A percentile compares a stretch with the other conserved stretches of the same genome.
phyloP scores from a whole-genome alignment of 371 early-diverging fungal species.

The Lichtheimia ramosa region DNA sequence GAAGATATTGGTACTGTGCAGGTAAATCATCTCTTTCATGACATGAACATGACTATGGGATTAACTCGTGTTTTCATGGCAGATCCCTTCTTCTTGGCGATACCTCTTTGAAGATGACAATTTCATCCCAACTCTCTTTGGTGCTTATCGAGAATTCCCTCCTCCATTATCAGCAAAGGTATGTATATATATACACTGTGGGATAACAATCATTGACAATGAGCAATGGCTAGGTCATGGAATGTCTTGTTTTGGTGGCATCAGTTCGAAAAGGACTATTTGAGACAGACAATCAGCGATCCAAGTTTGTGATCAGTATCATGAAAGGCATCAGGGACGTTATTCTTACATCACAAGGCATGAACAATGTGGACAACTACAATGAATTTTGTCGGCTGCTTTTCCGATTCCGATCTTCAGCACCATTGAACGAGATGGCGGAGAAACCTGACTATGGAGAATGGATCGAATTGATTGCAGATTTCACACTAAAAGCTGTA shows the following conservation, averaged over 20 bases:
- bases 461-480: constrained; percentile 73
- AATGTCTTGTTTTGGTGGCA: constrained; percentile 77
- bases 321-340: constrained; percentile 72
- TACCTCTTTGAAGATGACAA: constrained; percentile 63
- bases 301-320: constrained; percentile 65
- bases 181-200: constrained; percentile 1
- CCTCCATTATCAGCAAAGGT: constrained; percentile 50
- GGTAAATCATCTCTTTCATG: constrained; percentile 42
- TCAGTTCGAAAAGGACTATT: constrained; percentile 85
- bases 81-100: constrained; percentile 78
- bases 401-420: constrained; percentile 80
- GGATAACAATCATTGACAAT: neutral
- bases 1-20: constrained; percentile 84
- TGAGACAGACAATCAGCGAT: constrained; percentile 64
- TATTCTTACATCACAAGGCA: constrained; percentile 57
- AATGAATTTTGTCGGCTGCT: constrained; percentile 86
- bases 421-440: constrained; percentile 75
- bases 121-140: constrained; percentile 69
- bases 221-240: constrained; percentile 66
- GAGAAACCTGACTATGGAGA: constrained; percentile 67
- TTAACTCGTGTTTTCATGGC: neutral
- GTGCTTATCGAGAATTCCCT: constrained; percentile 61
- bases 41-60: neutral
- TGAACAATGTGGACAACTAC: constrained; percentile 75
- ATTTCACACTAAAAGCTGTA: constrained; percentile 76